Evolutionary conservation across 768 basidiomycete genomes (phyloP).

Genomic region (Boletus fagicola): DNA sequence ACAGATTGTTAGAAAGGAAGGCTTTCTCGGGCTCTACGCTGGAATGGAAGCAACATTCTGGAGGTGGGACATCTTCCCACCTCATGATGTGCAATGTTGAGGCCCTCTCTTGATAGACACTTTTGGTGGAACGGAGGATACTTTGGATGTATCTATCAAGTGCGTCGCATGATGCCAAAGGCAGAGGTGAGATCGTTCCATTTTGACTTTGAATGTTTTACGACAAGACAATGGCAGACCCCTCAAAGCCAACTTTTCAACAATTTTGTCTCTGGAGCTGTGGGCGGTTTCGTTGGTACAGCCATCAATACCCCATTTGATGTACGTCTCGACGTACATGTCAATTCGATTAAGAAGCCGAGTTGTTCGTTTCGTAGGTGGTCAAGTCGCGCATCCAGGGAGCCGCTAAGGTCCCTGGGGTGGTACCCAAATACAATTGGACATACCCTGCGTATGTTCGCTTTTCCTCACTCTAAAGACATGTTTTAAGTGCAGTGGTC

Average conservation of each 20-base stretch:
- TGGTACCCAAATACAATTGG: constrained; percentile 90
- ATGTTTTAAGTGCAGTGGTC: not conserved
- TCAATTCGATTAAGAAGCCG: not conserved
- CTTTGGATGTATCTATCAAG: constrained; percentile 90
- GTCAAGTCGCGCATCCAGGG: constrained; percentile 96
- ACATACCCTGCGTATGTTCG: constrained; percentile 73
- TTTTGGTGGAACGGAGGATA: constrained; percentile 95
- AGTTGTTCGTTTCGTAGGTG: constrained; percentile 50
- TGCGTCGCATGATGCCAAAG: constrained; percentile 76
- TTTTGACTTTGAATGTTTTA: not conserved
- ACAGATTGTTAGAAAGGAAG: constrained; percentile 73
- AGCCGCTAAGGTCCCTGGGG: constrained; percentile 58
- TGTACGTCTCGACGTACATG: constrained; percentile 29
- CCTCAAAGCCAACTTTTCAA: constrained; percentile 73
- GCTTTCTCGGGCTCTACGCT: constrained; percentile 80
- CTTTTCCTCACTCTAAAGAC: not conserved
- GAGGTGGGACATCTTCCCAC: constrained; percentile 52
- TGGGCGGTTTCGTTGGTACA: constrained; percentile 91
- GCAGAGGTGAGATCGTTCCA: constrained; percentile 58
- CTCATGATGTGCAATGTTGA: not conserved
- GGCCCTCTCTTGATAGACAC: constrained; percentile 46
- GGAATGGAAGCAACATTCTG: constrained; percentile 99
- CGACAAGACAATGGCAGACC: constrained; percentile 40
- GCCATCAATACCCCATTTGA: constrained; percentile 86
- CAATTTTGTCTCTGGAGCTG: constrained; percentile 86